phyloP scores from a whole-genome alignment of 495 filamentous ascomycete species.

The Penicillium robsamsonii region DNA sequence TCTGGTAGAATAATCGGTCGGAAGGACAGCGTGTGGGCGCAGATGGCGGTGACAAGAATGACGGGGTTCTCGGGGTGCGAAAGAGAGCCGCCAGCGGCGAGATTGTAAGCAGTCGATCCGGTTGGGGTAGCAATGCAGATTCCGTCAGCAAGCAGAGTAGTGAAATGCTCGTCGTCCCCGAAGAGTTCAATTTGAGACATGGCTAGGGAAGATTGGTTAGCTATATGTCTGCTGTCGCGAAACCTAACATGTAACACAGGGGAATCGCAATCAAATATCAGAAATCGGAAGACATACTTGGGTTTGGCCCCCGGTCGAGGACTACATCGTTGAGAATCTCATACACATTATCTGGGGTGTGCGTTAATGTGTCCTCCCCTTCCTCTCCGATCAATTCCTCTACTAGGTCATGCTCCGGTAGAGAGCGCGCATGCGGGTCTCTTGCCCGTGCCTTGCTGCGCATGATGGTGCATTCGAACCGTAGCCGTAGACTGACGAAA shows the following conservation, averaged over 20 bases:
- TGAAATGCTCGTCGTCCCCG: conserved; percentile 94
- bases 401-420: conserved; percentile 64
- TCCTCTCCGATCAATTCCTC: conserved; percentile 87
- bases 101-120: conserved; percentile 94
- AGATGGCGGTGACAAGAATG: conserved; percentile 92
- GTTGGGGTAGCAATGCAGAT: conserved; percentile 90
- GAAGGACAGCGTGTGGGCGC: conserved; percentile 94
- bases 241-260: background rate
- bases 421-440: conserved; percentile 23
- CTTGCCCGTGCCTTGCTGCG: conserved; percentile 55
- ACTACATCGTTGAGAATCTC: conserved; percentile 94
- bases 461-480: conserved; percentile 97
- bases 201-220: conserved; percentile 48
- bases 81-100: conserved; percentile 90
- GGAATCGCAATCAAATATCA: background rate
- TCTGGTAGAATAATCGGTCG: conserved; percentile 93
- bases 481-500: conserved; percentile 78
- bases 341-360: conserved; percentile 73
- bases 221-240: conserved; percentile 12
- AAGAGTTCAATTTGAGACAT: conserved; percentile 89
- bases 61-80: conserved; percentile 97
- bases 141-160: conserved; percentile 81
- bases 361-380: conserved; percentile 73
- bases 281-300: conserved; percentile 53
- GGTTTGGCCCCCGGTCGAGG: conserved; percentile 87